A percentile compares a stretch with the other conserved stretches of the same genome.
Conservation (phyloP, 441 rosid genomes). For the Mallotus repandus region DNA sequence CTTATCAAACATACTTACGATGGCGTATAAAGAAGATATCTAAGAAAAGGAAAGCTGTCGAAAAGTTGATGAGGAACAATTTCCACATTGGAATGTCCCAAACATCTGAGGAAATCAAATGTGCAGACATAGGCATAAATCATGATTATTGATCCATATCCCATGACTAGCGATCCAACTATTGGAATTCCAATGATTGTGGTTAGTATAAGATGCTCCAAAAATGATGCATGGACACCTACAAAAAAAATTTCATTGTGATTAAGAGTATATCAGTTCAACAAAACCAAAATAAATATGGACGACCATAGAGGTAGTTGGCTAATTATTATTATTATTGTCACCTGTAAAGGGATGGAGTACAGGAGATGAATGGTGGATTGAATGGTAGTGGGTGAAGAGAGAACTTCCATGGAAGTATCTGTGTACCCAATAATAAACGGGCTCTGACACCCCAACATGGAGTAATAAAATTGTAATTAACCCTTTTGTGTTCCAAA, state of each 20-base stretch:
- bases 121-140: slow-evolving; percentile 53
- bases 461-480: slow-evolving; percentile 59
- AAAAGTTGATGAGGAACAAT: slow-evolving; percentile 60
- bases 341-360: slow-evolving; percentile 71
- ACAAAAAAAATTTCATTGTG: slow-evolving; percentile 3
- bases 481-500: slow-evolving; percentile 71
- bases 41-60: slow-evolving; percentile 53
- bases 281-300: too few species aligned
- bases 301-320: too few species aligned
- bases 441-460: slow-evolving; percentile 75
- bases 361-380: slow-evolving; percentile 79
- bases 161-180: slow-evolving; percentile 52
- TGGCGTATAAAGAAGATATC: slow-evolving; percentile 73
- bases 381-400: slow-evolving; percentile 67
- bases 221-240: slow-evolving; percentile 65
- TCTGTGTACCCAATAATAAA: slow-evolving; percentile 68
- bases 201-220: slow-evolving; percentile 63
- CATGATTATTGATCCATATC: slow-evolving; percentile 56
- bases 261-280: too few species aligned
- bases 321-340: background rate
- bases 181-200: slow-evolving; percentile 65
- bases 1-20: slow-evolving; percentile 50
- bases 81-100: slow-evolving; percentile 85
- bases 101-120: slow-evolving; percentile 79
- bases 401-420: slow-evolving; percentile 51